A percentile compares a stretch with the other conserved stretches of the same genome.
These are phyloP conservation scores for Lenzites betulinus DNA, from an alignment of 768 basidiomycete species.

Conservation along the genomic window DNA sequence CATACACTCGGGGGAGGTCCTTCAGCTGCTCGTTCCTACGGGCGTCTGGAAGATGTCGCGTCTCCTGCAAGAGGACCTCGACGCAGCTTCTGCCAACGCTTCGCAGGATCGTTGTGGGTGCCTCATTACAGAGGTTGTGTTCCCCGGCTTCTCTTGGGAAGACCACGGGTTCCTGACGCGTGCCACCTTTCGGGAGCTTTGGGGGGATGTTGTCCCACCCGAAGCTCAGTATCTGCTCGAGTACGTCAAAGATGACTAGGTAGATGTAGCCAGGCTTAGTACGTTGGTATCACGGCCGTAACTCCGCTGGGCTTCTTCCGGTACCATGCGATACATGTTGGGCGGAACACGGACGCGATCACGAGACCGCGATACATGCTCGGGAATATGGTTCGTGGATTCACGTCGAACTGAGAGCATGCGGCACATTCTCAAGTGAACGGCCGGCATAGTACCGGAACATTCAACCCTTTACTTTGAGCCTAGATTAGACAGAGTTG, in stretches of 20 bases:
- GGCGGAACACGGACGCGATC: neutral
- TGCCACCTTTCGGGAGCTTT: conserved; percentile 38
- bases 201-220: conserved; percentile 27
- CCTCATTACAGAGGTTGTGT: conserved; percentile 61
- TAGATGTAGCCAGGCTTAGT: neutral
- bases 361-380: neutral
- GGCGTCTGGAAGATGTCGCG: conserved; percentile 57
- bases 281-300: too few species aligned
- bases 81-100: conserved; percentile 34
- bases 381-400: neutral
- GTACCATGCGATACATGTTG: neutral
- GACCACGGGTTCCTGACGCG: conserved; percentile 50
- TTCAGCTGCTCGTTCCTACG: conserved; percentile 53
- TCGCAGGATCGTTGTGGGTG: conserved; percentile 44
- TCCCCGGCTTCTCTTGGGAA: conserved; percentile 56
- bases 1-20: conserved; percentile 43
- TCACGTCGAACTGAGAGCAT: too few species aligned
- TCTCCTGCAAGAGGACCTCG: conserved; percentile 47
- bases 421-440: too few species aligned
- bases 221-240: conserved; percentile 28
- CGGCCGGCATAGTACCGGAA: too few species aligned
- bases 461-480: neutral
- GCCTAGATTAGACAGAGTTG: neutral
- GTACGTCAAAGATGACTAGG: conserved; percentile 23
- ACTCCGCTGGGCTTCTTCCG: too few species aligned